Conservation (phyloP, 495 filamentous ascomycete species). For the Physcia stellaris region DNA sequence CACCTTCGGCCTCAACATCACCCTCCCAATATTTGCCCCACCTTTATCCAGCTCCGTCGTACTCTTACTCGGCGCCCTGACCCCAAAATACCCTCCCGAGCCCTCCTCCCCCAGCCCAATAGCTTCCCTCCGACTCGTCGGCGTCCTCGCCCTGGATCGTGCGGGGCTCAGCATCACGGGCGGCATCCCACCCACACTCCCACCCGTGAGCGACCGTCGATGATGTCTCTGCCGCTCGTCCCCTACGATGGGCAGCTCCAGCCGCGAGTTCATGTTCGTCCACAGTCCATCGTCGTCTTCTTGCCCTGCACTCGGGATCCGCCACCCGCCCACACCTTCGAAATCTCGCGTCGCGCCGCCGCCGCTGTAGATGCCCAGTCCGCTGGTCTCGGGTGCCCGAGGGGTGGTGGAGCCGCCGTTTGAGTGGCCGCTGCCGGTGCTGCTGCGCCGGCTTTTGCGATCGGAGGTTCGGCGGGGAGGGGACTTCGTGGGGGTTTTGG, state of each 20-base stretch:
- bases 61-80: constrained; percentile 7
- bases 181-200: constrained; percentile 4
- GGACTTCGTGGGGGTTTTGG: constrained; percentile 20
- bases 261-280: constrained; percentile 59
- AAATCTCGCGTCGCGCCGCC: constrained; percentile 50
- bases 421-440: constrained; percentile 12
- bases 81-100: too few species aligned
- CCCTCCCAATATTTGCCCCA: constrained; percentile 13
- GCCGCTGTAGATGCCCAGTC: constrained; percentile 20
- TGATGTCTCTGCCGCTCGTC: constrained; percentile 10
- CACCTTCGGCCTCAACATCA: constrained; percentile 6
- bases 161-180: background rate
- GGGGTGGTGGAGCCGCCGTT: constrained; percentile 10
- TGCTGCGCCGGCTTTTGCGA: constrained; percentile 12
- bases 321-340: constrained; percentile 78
- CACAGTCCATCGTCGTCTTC: constrained; percentile 50
- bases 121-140: too few species aligned
- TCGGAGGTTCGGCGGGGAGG: constrained; percentile 21
- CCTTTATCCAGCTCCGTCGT: constrained; percentile 9
- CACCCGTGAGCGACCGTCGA: constrained; percentile 14
- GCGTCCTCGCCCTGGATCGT: constrained; percentile 4
- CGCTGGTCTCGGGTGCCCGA: constrained; percentile 5
- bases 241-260: constrained; percentile 41
- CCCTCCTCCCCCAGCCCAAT: too few species aligned
- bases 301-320: constrained; percentile 22